A percentile compares a stretch with the other conserved stretches of the same genome.
These are phyloP conservation scores for Beauveria scarabaeidicola DNA, from an alignment of 2,329 filamentous ascomycete genomes.

Conservation along the genomic window DNA sequence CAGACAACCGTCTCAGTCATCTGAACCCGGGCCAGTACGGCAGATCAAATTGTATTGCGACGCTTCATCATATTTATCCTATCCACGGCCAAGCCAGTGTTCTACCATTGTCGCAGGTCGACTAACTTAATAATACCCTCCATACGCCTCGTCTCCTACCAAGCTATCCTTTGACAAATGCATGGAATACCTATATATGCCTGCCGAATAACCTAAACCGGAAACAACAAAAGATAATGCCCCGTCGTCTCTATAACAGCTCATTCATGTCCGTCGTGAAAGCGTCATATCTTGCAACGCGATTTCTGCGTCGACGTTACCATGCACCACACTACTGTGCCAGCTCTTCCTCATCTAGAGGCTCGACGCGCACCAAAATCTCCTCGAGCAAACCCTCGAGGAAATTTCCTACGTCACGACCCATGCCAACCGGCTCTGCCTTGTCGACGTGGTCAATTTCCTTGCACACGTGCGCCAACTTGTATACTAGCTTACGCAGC, in stretches of 20 bases:
- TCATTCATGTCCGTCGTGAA: neutral
- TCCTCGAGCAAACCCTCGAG: slow-evolving; percentile 90
- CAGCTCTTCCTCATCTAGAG: slow-evolving; percentile 63
- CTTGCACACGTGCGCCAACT: slow-evolving; percentile 73
- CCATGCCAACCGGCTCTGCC: slow-evolving; percentile 85
- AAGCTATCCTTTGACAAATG: neutral
- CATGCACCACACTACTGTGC: slow-evolving; percentile 12
- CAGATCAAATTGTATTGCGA: neutral
- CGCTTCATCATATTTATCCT: neutral
- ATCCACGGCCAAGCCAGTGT: neutral
- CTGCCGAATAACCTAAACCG: neutral
- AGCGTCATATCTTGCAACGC: neutral
- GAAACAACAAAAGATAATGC: neutral
- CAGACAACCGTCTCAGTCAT: no score
- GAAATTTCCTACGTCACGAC: slow-evolving; percentile 78
- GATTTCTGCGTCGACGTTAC: neutral
- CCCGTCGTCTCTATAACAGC: neutral
- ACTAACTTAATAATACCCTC: neutral
- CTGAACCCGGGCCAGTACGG: neutral
- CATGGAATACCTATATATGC: neutral
- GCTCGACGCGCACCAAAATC: slow-evolving; percentile 84
- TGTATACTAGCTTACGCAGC: slow-evolving; percentile 70
- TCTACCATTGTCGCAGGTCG: neutral
- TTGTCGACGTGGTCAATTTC: slow-evolving; percentile 88
- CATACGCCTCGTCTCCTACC: neutral